These are phyloP conservation scores for Leccinum angustisporum DNA, from an alignment of 1,284 basidiomycete genomes.

Conservation along the genomic window DNA sequence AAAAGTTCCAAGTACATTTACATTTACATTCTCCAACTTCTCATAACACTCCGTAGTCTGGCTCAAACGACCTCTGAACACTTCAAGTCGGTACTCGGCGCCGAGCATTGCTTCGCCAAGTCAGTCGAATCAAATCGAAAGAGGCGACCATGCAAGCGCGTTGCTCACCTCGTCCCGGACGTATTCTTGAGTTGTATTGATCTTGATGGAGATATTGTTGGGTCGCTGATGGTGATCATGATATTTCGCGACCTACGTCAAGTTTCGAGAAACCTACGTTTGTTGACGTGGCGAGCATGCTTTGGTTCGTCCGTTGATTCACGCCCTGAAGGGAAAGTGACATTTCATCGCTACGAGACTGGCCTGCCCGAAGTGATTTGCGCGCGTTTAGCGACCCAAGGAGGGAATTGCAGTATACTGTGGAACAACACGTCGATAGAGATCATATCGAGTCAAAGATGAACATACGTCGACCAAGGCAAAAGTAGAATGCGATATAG, in stretches of 20 bases:
- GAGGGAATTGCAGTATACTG: conserved; percentile 53
- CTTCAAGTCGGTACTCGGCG: conserved; percentile 15
- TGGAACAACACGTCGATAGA: background rate
- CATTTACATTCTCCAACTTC: background rate
- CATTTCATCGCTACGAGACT: conserved; percentile 29
- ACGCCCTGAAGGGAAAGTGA: conserved; percentile 35
- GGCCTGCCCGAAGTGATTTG: conserved; percentile 34
- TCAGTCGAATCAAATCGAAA: conserved; percentile 4
- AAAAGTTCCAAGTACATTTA: conserved; percentile 4
- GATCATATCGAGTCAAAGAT: background rate
- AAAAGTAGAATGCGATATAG: conserved; percentile 55
- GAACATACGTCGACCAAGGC: conserved; percentile 46
- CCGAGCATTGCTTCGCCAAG: conserved; percentile 20
- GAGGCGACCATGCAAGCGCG: background rate
- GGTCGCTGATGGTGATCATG: conserved; percentile 22
- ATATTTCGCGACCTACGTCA: background rate
- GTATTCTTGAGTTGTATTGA: conserved; percentile 35
- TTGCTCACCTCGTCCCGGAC: conserved; percentile 31
- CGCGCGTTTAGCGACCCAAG: conserved; percentile 53
- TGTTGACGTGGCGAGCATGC: conserved; percentile 17
- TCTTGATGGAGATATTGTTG: conserved; percentile 37
- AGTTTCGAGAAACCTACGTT: conserved; percentile 9
- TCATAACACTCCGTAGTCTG: background rate
- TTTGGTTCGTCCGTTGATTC: conserved; percentile 28
- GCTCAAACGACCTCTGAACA: conserved; percentile 22